Evolutionary conservation across 2,329 filamentous ascomycete genomes (phyloP).

Genomic region (Trichoderma pleuroti): DNA sequence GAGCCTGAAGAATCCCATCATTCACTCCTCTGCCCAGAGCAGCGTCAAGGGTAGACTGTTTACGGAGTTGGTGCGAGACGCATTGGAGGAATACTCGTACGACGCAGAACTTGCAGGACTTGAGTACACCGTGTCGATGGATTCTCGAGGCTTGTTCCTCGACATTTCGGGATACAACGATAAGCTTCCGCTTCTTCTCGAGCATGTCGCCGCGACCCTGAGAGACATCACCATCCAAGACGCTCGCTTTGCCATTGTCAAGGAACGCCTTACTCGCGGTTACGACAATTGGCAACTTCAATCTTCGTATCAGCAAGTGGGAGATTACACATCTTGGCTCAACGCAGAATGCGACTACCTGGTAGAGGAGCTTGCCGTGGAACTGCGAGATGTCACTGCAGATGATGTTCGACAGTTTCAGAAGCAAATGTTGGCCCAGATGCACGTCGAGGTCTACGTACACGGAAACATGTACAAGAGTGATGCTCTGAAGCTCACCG

Average conservation of each 20-base stretch:
- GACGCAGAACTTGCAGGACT: constrained; percentile 91
- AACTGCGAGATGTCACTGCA: constrained; percentile 69
- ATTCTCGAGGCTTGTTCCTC: constrained; percentile 70
- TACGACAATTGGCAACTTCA: constrained; percentile 86
- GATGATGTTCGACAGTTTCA: constrained; percentile 75
- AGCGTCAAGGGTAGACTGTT: constrained; percentile 76
- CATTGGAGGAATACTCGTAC: constrained; percentile 88
- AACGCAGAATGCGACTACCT: constrained; percentile 73
- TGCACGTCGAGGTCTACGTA: constrained; percentile 82
- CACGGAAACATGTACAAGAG: constrained; percentile 95
- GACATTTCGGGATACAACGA: constrained; percentile 91
- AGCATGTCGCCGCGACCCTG: constrained; percentile 83
- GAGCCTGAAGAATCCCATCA: constrained; percentile 73
- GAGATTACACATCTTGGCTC: constrained; percentile 77
- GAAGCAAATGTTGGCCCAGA: constrained; percentile 74
- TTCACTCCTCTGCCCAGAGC: constrained; percentile 75
- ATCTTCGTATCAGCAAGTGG: constrained; percentile 85
- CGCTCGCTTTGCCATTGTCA: constrained; percentile 88
- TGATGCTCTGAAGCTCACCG: constrained; percentile 80
- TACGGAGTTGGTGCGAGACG: constrained; percentile 82
- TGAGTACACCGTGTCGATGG: constrained; percentile 73
- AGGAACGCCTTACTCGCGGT: constrained; percentile 72
- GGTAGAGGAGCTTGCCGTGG: constrained; percentile 74
- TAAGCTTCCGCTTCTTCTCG: constrained; percentile 84
- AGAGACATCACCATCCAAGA: constrained; percentile 77